A percentile compares a stretch with the other conserved stretches of the same genome.
These are phyloP conservation scores for Monilinia aucupariae DNA, from an alignment of 2,329 filamentous ascomycete species.

Conservation along the genomic window DNA sequence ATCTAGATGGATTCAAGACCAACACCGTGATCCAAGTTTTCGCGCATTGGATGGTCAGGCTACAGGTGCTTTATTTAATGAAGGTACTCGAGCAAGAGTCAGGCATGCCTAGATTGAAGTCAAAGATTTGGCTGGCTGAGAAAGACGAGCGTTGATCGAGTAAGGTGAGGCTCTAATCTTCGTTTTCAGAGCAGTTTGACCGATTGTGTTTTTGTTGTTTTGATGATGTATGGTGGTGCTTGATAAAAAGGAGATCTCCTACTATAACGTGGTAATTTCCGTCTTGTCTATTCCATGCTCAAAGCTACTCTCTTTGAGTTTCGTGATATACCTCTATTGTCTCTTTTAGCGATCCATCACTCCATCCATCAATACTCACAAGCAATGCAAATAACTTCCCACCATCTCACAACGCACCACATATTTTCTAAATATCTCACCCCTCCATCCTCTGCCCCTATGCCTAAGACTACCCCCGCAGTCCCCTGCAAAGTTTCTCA, in stretches of 20 bases:
- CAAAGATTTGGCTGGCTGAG: background rate
- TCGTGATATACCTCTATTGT: background rate
- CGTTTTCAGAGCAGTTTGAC: background rate
- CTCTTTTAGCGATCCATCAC: background rate
- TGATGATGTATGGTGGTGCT: rapidly evolving
- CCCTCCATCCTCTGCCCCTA: too few species aligned
- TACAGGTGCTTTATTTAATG: constrained; percentile 15
- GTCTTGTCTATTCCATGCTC: background rate
- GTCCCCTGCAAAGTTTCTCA: too few species aligned
- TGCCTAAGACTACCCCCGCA: too few species aligned
- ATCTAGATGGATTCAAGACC: constrained; percentile 1
- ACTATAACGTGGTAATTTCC: background rate
- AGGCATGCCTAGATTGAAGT: constrained; percentile 18
- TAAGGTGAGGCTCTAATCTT: too few species aligned
- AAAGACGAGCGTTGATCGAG: background rate
- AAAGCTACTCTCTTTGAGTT: background rate
- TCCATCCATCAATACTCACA: too few species aligned
- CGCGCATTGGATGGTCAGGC: constrained; percentile 12
- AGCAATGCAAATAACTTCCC: rapidly evolving
- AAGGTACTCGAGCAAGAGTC: constrained; percentile 5
- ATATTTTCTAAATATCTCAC: too few species aligned
- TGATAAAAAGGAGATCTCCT: too few species aligned
- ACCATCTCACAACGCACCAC: background rate
- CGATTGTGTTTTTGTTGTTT: background rate
- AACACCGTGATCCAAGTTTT: constrained; percentile 3